Conservation (phyloP, 2,329 filamentous ascomycete genomes). For the Colletotrichum lentis region DNA sequence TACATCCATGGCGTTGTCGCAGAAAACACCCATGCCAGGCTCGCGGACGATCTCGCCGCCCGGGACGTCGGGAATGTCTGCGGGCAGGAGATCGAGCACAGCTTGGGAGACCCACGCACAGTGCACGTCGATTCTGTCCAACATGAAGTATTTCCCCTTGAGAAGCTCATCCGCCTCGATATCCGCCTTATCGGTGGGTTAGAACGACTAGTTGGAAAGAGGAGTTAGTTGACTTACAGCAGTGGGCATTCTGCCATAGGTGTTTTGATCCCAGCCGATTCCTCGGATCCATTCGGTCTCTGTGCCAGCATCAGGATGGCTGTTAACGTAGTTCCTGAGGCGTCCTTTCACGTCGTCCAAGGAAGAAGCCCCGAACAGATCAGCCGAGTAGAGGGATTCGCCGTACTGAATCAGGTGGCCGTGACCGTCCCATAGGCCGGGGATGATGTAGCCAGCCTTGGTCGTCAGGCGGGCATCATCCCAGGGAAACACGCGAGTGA, state of each 20-base stretch:
- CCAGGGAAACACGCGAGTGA: slow-evolving; percentile 58
- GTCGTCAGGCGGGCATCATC: slow-evolving; percentile 41
- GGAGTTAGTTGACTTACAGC: slow-evolving; percentile 56
- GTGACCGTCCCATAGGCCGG: slow-evolving; percentile 76
- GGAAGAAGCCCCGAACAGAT: slow-evolving; percentile 67
- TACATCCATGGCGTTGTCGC: slow-evolving; percentile 76
- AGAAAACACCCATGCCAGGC: slow-evolving; percentile 73
- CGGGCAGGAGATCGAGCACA: slow-evolving; percentile 67
- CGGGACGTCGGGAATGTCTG: slow-evolving; percentile 60
- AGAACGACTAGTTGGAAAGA: not conserved
- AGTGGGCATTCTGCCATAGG: slow-evolving; percentile 70
- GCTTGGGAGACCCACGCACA: slow-evolving; percentile 74
- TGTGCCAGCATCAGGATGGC: slow-evolving; percentile 61
- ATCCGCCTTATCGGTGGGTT: slow-evolving; percentile 47
- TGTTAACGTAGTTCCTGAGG: slow-evolving; percentile 59
- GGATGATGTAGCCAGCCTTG: slow-evolving; percentile 64
- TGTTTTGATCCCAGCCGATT: slow-evolving; percentile 75
- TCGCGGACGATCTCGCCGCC: slow-evolving; percentile 70
- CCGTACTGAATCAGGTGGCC: slow-evolving; percentile 73
- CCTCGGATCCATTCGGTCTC: slow-evolving; percentile 70
- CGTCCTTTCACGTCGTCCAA: slow-evolving; percentile 63
- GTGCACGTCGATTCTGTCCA: slow-evolving; percentile 74
- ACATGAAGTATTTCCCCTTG: slow-evolving; percentile 69
- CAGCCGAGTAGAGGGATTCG: slow-evolving; percentile 71
- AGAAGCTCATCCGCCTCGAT: slow-evolving; percentile 62